Evolutionary conservation across 179 eudicot species (phyloP).

Genomic region (Monotropa hypopitys): DNA sequence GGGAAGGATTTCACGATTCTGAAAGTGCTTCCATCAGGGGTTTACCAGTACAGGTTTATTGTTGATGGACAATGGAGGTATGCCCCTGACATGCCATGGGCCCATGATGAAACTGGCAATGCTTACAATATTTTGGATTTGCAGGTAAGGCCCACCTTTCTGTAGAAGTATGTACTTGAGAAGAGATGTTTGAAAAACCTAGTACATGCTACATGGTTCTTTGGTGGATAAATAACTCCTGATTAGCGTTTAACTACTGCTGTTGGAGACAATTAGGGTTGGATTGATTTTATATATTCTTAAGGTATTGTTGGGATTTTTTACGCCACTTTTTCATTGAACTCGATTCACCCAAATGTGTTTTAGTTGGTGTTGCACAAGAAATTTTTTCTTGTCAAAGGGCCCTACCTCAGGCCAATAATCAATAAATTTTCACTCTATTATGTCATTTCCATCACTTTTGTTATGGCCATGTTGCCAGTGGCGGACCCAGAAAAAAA

Average conservation of each 20-base stretch:
- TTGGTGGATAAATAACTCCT: background rate
- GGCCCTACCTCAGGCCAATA: background rate
- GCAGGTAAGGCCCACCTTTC: slow-evolving; percentile 6
- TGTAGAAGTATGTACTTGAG: background rate
- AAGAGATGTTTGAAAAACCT: background rate
- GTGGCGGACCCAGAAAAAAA: too few species aligned
- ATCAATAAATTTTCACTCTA: background rate
- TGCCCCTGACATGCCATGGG: slow-evolving; percentile 49
- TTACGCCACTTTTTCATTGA: background rate
- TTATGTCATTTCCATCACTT: background rate
- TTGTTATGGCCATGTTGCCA: background rate
- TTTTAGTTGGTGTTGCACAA: background rate
- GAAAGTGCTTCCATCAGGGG: slow-evolving; percentile 8
- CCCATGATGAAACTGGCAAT: slow-evolving; percentile 43
- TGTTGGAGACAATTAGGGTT: background rate
- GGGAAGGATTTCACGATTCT: slow-evolving; percentile 6
- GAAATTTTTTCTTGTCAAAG: background rate
- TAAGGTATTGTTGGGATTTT: background rate
- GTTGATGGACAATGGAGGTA: slow-evolving; percentile 51
- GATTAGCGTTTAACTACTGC: background rate
- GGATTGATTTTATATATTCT: background rate
- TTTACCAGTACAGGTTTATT: slow-evolving; percentile 27
- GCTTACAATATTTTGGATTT: slow-evolving; percentile 28
- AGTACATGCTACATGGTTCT: background rate
- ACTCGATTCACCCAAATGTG: background rate